Evolutionary conservation across 768 basidiomycete species (phyloP), one percentile per base, ranked within the genome.

Genomic region (Russula sp.): DNA sequence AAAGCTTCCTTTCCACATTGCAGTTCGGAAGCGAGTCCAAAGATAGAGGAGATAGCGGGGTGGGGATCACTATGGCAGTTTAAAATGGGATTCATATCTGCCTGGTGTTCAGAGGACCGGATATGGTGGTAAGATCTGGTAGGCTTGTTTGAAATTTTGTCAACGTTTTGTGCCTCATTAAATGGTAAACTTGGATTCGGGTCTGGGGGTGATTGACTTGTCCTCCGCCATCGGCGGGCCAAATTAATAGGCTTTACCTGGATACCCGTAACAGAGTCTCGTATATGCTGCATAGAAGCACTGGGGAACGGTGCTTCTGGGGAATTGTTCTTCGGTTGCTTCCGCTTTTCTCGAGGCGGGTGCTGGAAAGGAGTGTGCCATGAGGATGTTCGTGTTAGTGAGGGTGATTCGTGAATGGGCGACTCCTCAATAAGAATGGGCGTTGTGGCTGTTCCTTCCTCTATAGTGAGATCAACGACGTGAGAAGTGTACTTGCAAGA

Each of bases 371-470:
- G 50, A n/a, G 29, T 50, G 8, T 41, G 38, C 22, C 36, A 32
- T 7, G 45, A 11, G 11, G 20, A 10, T 35, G 50, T 22, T 18
- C 20, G 46, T 25, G 16, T 39, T 56, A 46, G 56, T 35, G n/a
- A 35, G 22, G 58, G 47, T 9, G 7, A 39, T 45, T 53, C 59
- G 22, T 47, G 20, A 43, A 64, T 32, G 38, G 65, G 59, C 38
- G 65, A 65, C 16, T 18, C 58, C 11, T 59, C 63, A 18, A 66
- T 58, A 49, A 60, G 18, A 36, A 66, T 66, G 13, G 65, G 65
- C 13, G 34, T 5, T 11, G 50, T 41, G 25, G 20, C 50, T 14
- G 56, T 46, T 16, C 56, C 65, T 60, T 60, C 58, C 18, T 65
- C 64, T 9, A 54, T 36, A 25, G 64, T 63, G 22, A 65, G 61